A percentile compares a stretch with the other conserved stretches of the same genome.
These are phyloP conservation scores for Antarctomyces pellizariae DNA, from an alignment of 495 filamentous ascomycete species.

Conservation along the genomic window DNA sequence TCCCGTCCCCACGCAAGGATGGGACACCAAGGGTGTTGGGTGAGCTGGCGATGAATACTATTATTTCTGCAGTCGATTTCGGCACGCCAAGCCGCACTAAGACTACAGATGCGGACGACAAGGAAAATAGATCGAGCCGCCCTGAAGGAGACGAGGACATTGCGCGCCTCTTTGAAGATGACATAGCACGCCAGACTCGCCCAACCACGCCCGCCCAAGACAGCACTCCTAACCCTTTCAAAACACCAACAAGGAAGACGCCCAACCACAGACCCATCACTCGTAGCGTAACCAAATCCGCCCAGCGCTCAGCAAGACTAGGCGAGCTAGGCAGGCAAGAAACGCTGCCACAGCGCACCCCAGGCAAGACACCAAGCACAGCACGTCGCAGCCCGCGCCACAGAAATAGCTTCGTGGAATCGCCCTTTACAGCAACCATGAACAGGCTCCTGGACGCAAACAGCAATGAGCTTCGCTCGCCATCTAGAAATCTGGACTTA, in stretches of 20 bases:
- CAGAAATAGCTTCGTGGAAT: conserved; percentile 16
- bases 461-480: conserved; percentile 9
- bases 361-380: conserved; percentile 15
- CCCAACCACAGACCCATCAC: conserved; percentile 32
- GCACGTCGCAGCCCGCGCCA: conserved; percentile 18
- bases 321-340: conserved; percentile 6
- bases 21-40: conserved; percentile 32
- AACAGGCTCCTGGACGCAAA: conserved; percentile 32
- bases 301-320: conserved; percentile 19
- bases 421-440: conserved; percentile 36
- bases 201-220: conserved; percentile 41
- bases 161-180: conserved; percentile 33
- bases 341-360: conserved; percentile 17
- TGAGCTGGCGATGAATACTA: conserved; percentile 31
- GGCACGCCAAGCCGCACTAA: conserved; percentile 15
- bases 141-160: conserved; percentile 22
- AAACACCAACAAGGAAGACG: conserved; percentile 31
- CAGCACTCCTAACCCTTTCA: conserved; percentile 21
- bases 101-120: conserved; percentile 10
- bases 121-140: conserved; percentile 19
- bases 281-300: conserved; percentile 28
- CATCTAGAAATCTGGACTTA: conserved; percentile 5
- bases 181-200: conserved; percentile 18
- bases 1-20: conserved; percentile 44
- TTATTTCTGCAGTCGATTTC: conserved; percentile 18